phyloP scores from a whole-genome alignment of 176 grass and related monocot species.

The Eleusine indica region DNA sequence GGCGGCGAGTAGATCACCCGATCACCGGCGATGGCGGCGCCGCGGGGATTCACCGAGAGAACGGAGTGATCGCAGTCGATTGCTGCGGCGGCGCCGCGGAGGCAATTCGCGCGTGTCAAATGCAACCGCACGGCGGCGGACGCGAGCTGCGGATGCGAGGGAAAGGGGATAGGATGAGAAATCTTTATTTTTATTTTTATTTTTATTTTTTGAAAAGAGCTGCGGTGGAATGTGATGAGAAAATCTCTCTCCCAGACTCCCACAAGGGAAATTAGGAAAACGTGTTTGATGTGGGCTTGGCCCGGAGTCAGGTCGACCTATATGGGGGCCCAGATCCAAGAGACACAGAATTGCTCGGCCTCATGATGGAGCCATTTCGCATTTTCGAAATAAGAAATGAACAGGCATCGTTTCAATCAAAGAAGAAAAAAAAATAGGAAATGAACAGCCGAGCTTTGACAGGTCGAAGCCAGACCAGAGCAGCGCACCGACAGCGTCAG shows the following conservation, averaged over 20 bases:
- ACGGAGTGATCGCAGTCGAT: not conserved
- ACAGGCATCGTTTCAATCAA: too few relatives aligned
- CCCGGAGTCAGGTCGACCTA: not conserved
- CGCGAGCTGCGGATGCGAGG: not conserved
- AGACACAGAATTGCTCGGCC: too few relatives aligned
- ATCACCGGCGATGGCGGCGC: not conserved
- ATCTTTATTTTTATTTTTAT: not conserved
- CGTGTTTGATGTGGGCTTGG: not conserved
- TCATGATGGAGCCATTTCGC: too few relatives aligned
- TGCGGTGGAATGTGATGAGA: too few relatives aligned
- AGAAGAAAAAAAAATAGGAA: not conserved
- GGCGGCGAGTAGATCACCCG: not conserved
- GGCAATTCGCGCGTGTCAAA: not conserved
- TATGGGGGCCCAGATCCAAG: too few relatives aligned
- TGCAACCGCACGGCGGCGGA: not conserved
- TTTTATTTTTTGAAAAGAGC: too few relatives aligned
- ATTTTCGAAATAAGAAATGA: too few relatives aligned
- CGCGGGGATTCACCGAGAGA: not conserved
- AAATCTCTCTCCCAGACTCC: too few relatives aligned
- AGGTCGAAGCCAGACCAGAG: not conserved
- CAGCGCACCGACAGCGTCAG: not conserved
- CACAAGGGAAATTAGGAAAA: not conserved
- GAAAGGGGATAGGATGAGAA: not conserved
- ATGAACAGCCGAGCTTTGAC: not conserved
- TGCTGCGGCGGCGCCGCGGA: not conserved